Conservation (phyloP, 148 eudicot species). For the Rhododendron kiyosumense region DNA sequence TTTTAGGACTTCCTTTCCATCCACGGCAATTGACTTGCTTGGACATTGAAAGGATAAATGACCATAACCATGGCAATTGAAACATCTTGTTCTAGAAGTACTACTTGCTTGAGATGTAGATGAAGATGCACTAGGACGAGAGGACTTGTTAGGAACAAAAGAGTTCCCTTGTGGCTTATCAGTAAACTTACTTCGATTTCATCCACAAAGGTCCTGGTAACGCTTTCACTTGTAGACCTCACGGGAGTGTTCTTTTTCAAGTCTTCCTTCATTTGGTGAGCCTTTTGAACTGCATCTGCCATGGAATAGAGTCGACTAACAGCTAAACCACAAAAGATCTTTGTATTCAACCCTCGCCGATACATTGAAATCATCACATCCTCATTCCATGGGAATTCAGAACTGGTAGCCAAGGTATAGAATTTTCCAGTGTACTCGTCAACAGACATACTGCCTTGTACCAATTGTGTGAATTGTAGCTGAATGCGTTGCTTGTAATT, state of each 20-base stretch:
- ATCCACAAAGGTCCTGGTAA: neutral
- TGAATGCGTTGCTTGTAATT: neutral
- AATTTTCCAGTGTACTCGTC: neutral
- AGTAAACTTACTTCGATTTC: neutral
- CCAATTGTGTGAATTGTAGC: neutral
- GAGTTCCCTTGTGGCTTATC: neutral
- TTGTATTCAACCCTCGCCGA: neutral
- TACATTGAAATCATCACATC: neutral
- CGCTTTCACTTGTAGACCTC: no score
- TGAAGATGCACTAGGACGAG: neutral
- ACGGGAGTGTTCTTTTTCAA: no score
- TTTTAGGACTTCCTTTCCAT: neutral
- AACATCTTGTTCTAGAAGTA: neutral
- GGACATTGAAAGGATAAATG: neutral
- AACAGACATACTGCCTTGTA: neutral
- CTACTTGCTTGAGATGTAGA: neutral
- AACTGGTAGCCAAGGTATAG: neutral
- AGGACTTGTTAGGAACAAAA: neutral
- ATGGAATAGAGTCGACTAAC: neutral
- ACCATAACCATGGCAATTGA: neutral
- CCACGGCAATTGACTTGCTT: neutral
- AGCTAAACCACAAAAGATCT: neutral
- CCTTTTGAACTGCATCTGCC: neutral
- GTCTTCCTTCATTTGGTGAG: neutral
- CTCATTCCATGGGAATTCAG: neutral